Evolutionary conservation across 1,284 basidiomycete genomes (phyloP).

Genomic region (Schizophyllum amplum): DNA sequence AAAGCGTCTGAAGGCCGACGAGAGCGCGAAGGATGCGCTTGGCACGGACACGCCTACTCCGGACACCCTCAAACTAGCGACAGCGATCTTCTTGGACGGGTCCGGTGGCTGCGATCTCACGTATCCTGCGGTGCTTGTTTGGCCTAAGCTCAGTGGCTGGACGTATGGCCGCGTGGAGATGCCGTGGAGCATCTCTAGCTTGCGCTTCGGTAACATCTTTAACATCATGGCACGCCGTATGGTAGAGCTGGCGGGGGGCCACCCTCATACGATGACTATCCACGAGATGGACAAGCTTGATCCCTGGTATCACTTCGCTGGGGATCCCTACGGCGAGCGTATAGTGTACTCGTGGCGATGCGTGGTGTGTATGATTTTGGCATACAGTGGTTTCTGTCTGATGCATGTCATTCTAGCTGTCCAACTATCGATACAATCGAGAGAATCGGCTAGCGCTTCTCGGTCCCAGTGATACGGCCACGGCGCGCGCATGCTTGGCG

Average conservation of each 20-base stretch:
- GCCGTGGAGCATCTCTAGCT: neutral
- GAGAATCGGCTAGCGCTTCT: neutral
- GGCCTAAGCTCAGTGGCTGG: neutral
- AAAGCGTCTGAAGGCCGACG: neutral
- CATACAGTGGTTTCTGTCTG: no score
- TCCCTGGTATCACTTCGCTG: neutral
- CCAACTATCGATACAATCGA: neutral
- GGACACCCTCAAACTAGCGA: neutral
- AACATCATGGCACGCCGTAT: neutral
- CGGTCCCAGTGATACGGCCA: neutral
- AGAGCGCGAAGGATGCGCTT: neutral
- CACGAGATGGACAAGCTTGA: neutral
- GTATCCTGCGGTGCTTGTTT: neutral
- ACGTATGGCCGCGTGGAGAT: neutral
- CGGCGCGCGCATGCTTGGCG: neutral
- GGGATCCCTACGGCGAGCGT: neutral
- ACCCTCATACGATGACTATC: neutral
- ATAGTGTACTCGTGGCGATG: neutral
- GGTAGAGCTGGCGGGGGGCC: neutral
- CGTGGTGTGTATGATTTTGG: neutral
- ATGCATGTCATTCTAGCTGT: no score
- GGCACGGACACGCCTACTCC: neutral
- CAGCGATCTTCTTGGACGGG: neutral
- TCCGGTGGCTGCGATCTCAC: neutral
- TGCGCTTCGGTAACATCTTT: neutral